phyloP scores from a whole-genome alignment of 371 early-diverging fungal species.

The Rhizopus delemar region DNA sequence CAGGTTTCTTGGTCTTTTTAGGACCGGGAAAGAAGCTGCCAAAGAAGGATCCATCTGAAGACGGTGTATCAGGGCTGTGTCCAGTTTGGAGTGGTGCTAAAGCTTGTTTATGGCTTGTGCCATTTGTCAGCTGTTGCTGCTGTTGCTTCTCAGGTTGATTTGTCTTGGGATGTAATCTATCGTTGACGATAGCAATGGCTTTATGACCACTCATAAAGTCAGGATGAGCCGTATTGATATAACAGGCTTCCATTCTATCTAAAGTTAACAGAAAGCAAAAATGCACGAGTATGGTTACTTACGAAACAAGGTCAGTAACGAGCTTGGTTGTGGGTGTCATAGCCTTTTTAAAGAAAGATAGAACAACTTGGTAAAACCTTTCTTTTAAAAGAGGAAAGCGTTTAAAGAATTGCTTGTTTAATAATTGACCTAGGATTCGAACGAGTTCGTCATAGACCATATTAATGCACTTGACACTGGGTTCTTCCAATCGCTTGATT shows the following conservation, averaged over 20 bases:
- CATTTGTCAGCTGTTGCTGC: constrained; percentile 25
- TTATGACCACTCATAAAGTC: constrained; percentile 97
- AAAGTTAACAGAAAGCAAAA: not conserved
- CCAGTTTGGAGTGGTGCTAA: constrained; percentile 38
- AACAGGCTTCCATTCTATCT: constrained; percentile 86
- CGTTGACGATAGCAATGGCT: constrained; percentile 92
- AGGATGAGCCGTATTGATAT: constrained; percentile 98
- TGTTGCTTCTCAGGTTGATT: constrained; percentile 50
- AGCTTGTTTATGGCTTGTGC: constrained; percentile 16
- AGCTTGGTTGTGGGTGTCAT: constrained; percentile 91
- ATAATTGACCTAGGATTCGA: constrained; percentile 86
- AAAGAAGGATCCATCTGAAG: constrained; percentile 81
- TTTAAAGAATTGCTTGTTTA: constrained; percentile 90
- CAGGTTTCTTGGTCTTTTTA: constrained; percentile 68
- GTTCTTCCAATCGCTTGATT: constrained; percentile 95
- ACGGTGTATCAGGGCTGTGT: constrained; percentile 10
- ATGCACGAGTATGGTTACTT: constrained; percentile 22
- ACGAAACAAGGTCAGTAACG: constrained; percentile 86
- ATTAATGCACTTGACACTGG: constrained; percentile 88
- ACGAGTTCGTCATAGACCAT: constrained; percentile 96
- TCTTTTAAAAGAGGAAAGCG: constrained; percentile 95
- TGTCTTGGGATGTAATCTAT: constrained; percentile 56
- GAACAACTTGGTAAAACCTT: constrained; percentile 85
- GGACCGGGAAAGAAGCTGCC: constrained; percentile 89
- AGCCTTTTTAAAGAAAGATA: constrained; percentile 89